Percentiles rank a stretch among this genome's conserved stretches.
phyloP scores from a whole-genome alignment of 352 stramenopile genomes.

The Globisporangium megalacanthum region DNA sequence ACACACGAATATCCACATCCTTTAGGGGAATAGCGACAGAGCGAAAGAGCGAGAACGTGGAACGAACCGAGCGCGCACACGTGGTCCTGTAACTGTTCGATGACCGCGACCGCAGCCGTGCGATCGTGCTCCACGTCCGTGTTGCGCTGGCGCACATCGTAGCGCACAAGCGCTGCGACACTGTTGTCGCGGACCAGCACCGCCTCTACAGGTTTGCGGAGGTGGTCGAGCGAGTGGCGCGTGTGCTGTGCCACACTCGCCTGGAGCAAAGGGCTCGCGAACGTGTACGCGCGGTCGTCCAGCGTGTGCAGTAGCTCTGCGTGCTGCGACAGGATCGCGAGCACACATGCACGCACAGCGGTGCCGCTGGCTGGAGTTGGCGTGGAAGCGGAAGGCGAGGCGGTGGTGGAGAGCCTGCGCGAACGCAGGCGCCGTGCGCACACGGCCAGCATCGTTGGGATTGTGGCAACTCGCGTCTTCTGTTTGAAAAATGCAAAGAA shows the following conservation, averaged over 20 bases:
- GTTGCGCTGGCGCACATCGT: conserved; percentile 66
- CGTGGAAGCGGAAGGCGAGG: neutral
- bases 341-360: conserved; percentile 32
- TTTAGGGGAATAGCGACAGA: no score
- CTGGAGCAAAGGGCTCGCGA: conserved; percentile 54
- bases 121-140: conserved; percentile 64
- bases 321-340: conserved; percentile 68
- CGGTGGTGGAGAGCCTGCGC: neutral
- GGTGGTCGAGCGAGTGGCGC: conserved; percentile 75
- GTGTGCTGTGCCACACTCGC: conserved; percentile 67
- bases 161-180: conserved; percentile 28
- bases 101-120: conserved; percentile 40
- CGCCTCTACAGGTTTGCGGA: conserved; percentile 62
- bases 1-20: neutral
- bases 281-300: conserved; percentile 56
- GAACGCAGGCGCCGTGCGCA: no score
- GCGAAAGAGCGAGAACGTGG: no score
- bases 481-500: no score
- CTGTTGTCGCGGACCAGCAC: neutral
- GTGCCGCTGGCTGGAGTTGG: conserved; percentile 1
- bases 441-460: no score
- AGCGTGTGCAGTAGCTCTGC: conserved; percentile 38
- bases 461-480: no score
- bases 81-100: conserved; percentile 38
- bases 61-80: conserved; percentile 23